Base-by-base conservation (phyloP, 116 monocot genomes). In the Zostera marina region DNA sequence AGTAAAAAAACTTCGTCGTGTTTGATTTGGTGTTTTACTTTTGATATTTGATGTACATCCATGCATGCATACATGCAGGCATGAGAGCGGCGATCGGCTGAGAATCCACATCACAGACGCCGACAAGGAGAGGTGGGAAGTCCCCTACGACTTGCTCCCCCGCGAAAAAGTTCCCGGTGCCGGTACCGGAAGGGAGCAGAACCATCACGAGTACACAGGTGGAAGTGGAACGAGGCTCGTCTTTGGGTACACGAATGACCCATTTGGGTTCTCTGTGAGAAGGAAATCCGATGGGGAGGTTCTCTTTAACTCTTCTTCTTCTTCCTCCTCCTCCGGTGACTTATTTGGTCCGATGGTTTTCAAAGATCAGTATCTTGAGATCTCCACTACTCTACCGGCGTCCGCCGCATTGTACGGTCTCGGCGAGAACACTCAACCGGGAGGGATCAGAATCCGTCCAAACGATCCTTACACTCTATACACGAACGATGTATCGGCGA, bases 391-490 rank as follows among this genome's bases (percentile, higher is more conserved):
- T n/a, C 68, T 98, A 58, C 90, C 96, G 0, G 47, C 69, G 38
- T 63, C 47, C 14, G 89, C 83, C 39, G 60, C 85, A 13, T 58
- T 98, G 10, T 98, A 98, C 44, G 96, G 96, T 3, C 76, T 98
- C 17, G 96, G 96, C 14, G 96, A 98, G 74, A 98, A 90, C 72
- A 98, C 96, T 8, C 96, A 98, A 32, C 83, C 90, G 0, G 80
- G 78, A 0, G 96, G 96, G 13, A 98, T 98, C 53, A 58, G 72
- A 52, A 21, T 98, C 38, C 68, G 62, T 61, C 96, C 89, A 5
- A 89, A 85, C 55, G 96, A 98, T 44, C 96, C 96, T 3, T 98
- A 98, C 65, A 98, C 96, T 11, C 41, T 98, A 1, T 98, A 90
- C 56, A 98, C 96, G 7, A 89, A 85, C 0, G 96, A 98, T 62